Percentiles rank a stretch among this genome's conserved stretches.
Evolutionary conservation across 768 basidiomycete genomes (phyloP).

Genomic region (Suillus subluteus): DNA sequence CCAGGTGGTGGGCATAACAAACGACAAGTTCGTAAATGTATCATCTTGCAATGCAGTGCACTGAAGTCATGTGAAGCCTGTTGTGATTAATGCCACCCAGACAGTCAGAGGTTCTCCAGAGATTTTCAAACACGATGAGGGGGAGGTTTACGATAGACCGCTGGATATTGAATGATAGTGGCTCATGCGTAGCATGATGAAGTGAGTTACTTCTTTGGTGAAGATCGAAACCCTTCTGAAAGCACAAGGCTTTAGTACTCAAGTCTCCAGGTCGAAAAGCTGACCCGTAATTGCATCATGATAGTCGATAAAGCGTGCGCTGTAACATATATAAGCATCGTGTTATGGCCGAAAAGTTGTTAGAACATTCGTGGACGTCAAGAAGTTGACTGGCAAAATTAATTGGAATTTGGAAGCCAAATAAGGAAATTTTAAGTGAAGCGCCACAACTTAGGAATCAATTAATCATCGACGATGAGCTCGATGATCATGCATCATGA

Average conservation of each 20-base stretch:
- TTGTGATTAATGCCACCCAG: not conserved
- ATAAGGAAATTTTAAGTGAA: too few relatives aligned
- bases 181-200: not conserved
- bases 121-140: not conserved
- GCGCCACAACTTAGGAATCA: slow-evolving; percentile 21
- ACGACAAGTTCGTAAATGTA: not conserved
- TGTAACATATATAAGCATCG: not conserved
- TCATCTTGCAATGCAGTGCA: not conserved
- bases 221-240: not conserved
- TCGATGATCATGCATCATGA: too few relatives aligned
- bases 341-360: not conserved
- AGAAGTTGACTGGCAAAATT: too few relatives aligned
- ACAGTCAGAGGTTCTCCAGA: not conserved
- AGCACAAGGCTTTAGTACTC: not conserved
- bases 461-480: too few relatives aligned
- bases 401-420: too few relatives aligned
- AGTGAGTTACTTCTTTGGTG: not conserved
- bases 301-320: not conserved
- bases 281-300: not conserved
- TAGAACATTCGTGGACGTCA: not conserved
- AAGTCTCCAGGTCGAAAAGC: not conserved
- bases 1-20: not conserved
- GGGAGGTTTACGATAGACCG: not conserved
- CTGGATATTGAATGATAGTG: not conserved
- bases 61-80: not conserved